Conservation (phyloP, 768 basidiomycete species). For the Omphalotus guepiniiformis region DNA sequence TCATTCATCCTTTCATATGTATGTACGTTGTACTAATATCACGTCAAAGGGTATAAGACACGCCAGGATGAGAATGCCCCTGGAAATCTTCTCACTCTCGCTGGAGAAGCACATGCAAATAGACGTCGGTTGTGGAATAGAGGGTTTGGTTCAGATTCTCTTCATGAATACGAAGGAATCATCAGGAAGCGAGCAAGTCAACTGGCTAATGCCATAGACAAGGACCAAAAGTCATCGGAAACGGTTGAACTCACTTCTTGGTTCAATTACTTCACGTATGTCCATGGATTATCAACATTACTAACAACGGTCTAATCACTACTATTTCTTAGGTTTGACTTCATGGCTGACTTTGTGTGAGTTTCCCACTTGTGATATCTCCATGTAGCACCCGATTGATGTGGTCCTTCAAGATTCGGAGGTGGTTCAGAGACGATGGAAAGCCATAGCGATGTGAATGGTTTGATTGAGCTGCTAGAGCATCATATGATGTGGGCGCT, state of each 20-base stretch:
- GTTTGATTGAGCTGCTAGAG: constrained; percentile 11
- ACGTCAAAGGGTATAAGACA: constrained; percentile 3
- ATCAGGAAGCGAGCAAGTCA: constrained; percentile 18
- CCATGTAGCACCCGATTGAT: not conserved
- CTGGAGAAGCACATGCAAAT: constrained; percentile 22
- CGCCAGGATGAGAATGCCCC: constrained; percentile 8
- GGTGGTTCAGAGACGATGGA: constrained; percentile 14
- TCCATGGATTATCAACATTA: not conserved
- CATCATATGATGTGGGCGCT: constrained; percentile 10
- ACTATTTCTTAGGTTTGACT: constrained; percentile 17
- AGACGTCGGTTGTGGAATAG: constrained; percentile 27
- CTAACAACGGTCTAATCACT: not conserved
- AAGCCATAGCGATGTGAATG: constrained; percentile 9
- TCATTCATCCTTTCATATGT: not conserved
- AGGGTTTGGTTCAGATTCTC: constrained; percentile 21
- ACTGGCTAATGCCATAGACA: constrained; percentile 16
- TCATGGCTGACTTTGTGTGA: constrained; percentile 23
- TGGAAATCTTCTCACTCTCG: constrained; percentile 15
- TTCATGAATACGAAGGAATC: constrained; percentile 24
- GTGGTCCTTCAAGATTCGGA: constrained; percentile 14
- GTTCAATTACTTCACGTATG: constrained; percentile 23
- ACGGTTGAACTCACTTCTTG: constrained; percentile 18
- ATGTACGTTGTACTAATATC: not conserved
- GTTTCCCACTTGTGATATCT: not conserved
- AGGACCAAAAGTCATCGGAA: constrained; percentile 7